Base-by-base conservation (phyloP, 176 grass and related monocot species). In the Zea mays region DNA sequence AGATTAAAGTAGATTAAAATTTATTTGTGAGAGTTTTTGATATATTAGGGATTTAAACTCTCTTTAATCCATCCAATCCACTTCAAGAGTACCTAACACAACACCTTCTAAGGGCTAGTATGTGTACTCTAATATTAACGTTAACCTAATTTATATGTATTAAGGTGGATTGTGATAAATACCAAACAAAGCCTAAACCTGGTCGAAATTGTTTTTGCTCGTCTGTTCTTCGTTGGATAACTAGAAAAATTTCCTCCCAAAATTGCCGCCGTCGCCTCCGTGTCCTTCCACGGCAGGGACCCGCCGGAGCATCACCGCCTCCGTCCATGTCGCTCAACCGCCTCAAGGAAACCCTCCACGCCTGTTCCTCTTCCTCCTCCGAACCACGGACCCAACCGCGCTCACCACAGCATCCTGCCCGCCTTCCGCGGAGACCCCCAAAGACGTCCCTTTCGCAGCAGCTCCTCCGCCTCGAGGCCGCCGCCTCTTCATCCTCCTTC, bases 381-480 rank as follows among this genome's bases (percentile, higher is more conserved):
- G 65, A 63, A 51, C 60, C 64, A 73, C 73, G 61, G 37, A 35
- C 69, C 37, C 34, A 78, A 47, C 65, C 72, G 13, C 55, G 43
- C 66, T 68, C 42, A 4, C 58, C 63, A 39, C 62, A 73, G 47
- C 82, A 65, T 33, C 75, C 64, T 13, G 72, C 50, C 27, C 83
- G 72, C 59, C 71, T 73, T 20, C 43, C 71, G 5, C 54, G 87
- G 51, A 81, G 90, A 42, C 93, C 93, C n/a, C 93, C 93, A 44
- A 96, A 91, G 71, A 81, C 86, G 5, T 96, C 85, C 74, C 84
- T 96, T 61, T 90, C 87, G 39, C 82, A 86, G 75, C 93, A 96
- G 65, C 87, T 96, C 74, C 89, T 84, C 59, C 93, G 93, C 48
- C 90, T 97, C 68, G 79, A 93, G 48, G 55, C 80, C 56, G 44